Percentiles rank a stretch among this genome's conserved stretches.
Conservation (phyloP, 2,329 filamentous ascomycete genomes). For the Ophiostoma sp. region DNA sequence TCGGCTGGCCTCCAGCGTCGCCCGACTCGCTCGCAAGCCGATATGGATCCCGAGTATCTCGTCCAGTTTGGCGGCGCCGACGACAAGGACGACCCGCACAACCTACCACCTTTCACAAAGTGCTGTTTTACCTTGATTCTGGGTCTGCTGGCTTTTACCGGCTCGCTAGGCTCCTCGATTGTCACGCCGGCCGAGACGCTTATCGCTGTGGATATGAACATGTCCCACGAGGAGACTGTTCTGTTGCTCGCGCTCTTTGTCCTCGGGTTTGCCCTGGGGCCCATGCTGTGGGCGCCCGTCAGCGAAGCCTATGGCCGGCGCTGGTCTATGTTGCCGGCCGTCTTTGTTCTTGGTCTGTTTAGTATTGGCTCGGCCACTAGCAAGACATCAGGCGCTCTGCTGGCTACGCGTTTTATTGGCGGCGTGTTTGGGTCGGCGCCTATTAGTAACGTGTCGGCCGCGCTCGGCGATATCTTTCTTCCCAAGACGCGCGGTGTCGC, state of each 20-base stretch:
- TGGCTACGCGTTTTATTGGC: slow-evolving; percentile 62
- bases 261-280: slow-evolving; percentile 37
- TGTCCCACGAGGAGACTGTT: slow-evolving; percentile 41
- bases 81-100: slow-evolving; percentile 43
- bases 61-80: slow-evolving; percentile 26
- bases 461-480: slow-evolving; percentile 58
- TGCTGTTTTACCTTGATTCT: slow-evolving; percentile 45
- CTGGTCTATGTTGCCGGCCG: slow-evolving; percentile 39
- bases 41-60: slow-evolving; percentile 22
- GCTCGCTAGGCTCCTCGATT: slow-evolving; percentile 46
- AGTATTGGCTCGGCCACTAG: slow-evolving; percentile 40
- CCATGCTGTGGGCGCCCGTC: slow-evolving; percentile 39
- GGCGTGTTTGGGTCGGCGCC: slow-evolving; percentile 58
- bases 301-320: slow-evolving; percentile 43
- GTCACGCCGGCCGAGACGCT: slow-evolving; percentile 42
- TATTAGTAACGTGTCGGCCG: slow-evolving; percentile 58
- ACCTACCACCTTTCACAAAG: slow-evolving; percentile 41
- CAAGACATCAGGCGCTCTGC: slow-evolving; percentile 49
- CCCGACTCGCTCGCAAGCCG: background rate
- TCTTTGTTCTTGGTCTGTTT: slow-evolving; percentile 41
- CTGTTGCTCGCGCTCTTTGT: slow-evolving; percentile 44
- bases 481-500: slow-evolving; percentile 49
- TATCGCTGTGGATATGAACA: slow-evolving; percentile 39
- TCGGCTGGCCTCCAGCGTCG: background rate
- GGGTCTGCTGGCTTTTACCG: slow-evolving; percentile 45